Evolutionary conservation across 208 protist species (phyloP), one percentile per base, ranked within the genome.

Genomic region (Leishmania braziliensis): DNA sequence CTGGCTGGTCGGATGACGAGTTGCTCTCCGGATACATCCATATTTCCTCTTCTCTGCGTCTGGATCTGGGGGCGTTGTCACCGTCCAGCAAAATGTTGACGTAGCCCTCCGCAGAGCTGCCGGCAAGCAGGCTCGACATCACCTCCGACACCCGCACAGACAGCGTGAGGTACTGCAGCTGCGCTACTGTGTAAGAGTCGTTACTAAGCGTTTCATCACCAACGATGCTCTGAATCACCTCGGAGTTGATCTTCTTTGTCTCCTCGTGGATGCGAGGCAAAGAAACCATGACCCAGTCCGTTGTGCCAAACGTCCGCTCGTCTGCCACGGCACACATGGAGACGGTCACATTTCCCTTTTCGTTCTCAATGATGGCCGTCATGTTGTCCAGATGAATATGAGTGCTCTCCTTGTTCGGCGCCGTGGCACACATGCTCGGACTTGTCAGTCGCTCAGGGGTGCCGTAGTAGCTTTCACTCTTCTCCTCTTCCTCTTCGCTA

Each of bases 221-320:
- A 29, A 90, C 76, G 68, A 90, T 81, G 56, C 73, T 36, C 51
- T 82, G 36, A 18, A 79, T 77, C 53, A 85, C 74, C 26, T 82
- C 83, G 26, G 77, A 36, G 65, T 81, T 66, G 29, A 88, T 79
- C 77, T 78, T 76, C 10, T 79, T 78, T 18, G 78, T 80, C 84
- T 87, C 84, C 65, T 87, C 79, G 46, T 84, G 80, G 56, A 90
- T 85, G 51, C 77, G 79, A 12, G 89, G 85, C 51, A 97, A 73
- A 36, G 92, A 89, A 54, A 97, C 43, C 79, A 92, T 86, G 46
- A 96, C 88, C 94, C 92, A 96, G 81, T 97, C 94, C n/a, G 86
- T 95, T 65, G 92, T 87, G 48, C 92, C 91, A 76, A 92, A 96
- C 23, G 87, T 86, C 36, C 87, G 84, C 77, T 88, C 90, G 77